Base-by-base conservation (phyloP, 129 eudicot species). In the Saposhnikovia divaricata region DNA sequence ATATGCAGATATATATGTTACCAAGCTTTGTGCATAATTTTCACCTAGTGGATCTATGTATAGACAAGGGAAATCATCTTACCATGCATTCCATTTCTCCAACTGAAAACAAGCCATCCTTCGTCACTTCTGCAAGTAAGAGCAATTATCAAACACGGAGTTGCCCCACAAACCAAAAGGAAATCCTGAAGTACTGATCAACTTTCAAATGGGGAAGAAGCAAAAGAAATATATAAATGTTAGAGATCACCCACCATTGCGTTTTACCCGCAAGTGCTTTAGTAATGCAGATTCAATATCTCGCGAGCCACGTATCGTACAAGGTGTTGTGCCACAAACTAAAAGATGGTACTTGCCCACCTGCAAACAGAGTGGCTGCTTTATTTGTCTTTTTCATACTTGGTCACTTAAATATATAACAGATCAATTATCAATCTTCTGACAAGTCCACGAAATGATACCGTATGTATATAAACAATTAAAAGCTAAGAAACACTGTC, bases 11-110 rank as follows among this genome's bases (percentile, higher is more conserved):
- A 21, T 7, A 72, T 39, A 23, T 72, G 2, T 9, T 18, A 9
- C 27, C 42, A 18, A 4, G 46, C 76, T 38, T 27, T 21, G 7
- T 19, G 75, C 23, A 72, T 72, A 37, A 72, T 39, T 38, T 40
- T 72, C 50, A 23, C 14, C 76, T 38, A 8, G 12, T 42, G 50
- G 14, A 39, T 21, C 50, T 72, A 72, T 18, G 16, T 9, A 11
- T 10, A 43, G 48, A 11, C 1, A n/a, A 44, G 44, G 8, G 34
- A 65, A 38, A 72, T 27, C 55, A 65, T 45, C 93, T 86, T 61
- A 96, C 99, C 99, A 96, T 96, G 89, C 99, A 96, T 81, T 96
- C 99, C 99, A 96, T 96, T 89, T 96, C 99, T 84, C 99, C 99
- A 82, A 96, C 99, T 83, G 99, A 96, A 87, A 96, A 96, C 82